These are phyloP conservation scores for Babesia caballi DNA, from an alignment of 169 alveolate species.

Conservation along the genomic window DNA sequence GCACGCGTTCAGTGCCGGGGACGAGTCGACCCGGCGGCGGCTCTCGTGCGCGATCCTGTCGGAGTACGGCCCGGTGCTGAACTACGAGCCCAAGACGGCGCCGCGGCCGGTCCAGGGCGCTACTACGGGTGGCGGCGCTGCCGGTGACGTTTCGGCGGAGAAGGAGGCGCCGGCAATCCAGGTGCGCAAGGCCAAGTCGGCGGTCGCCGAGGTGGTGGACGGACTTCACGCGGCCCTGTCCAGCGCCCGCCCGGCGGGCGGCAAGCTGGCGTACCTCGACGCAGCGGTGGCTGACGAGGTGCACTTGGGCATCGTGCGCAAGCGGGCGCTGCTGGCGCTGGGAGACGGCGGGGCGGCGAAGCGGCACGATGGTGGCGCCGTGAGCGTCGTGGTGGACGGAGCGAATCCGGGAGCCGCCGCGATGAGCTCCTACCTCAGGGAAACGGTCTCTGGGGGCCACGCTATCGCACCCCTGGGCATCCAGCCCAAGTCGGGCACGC, in stretches of 20 bases:
- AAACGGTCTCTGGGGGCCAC: slow-evolving; percentile 64
- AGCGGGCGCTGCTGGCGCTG: slow-evolving; percentile 33
- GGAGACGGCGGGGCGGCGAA: background rate
- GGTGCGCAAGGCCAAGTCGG: slow-evolving; percentile 55
- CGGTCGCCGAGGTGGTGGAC: slow-evolving; percentile 53
- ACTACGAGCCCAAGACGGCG: slow-evolving; percentile 36
- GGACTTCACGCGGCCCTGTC: slow-evolving; percentile 31
- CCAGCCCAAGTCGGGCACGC: slow-evolving; percentile 59
- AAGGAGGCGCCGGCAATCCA: slow-evolving; percentile 20
- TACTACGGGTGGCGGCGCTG: background rate
- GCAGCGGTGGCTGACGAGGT: slow-evolving; percentile 42
- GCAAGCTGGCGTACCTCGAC: slow-evolving; percentile 37
- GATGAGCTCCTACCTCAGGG: slow-evolving; percentile 31
- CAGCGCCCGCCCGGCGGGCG: background rate
- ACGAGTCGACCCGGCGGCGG: slow-evolving; percentile 38
- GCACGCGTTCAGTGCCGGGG: slow-evolving; percentile 31
- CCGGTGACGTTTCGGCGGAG: background rate
- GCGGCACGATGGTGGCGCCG: slow-evolving; percentile 12
- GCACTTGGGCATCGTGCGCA: slow-evolving; percentile 4
- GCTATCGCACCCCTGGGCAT: slow-evolving; percentile 67
- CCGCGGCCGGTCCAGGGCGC: background rate
- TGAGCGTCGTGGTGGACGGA: slow-evolving; percentile 20
- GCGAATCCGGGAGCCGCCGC: background rate
- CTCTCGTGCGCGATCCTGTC: slow-evolving; percentile 38
- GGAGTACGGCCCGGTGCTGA: slow-evolving; percentile 40